phyloP scores from a whole-genome alignment of 2,329 filamentous ascomycete species.

The Talaromyces sp. region DNA sequence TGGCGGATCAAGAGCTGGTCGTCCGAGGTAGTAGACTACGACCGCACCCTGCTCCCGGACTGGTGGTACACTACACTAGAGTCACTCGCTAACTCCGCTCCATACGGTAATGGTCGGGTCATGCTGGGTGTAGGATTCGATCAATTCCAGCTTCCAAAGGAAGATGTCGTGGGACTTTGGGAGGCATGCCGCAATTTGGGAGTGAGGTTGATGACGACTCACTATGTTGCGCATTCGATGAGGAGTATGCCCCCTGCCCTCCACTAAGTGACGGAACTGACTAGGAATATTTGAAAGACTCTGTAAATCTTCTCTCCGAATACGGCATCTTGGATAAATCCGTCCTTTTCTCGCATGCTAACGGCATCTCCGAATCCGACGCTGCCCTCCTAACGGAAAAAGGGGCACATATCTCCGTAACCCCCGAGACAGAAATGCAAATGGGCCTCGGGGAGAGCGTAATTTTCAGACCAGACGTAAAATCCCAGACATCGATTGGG shows the following conservation, averaged over 20 bases:
- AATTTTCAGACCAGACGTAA: background rate
- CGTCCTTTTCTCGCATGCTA: slow-evolving; percentile 7
- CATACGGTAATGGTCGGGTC: background rate
- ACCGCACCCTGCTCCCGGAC: background rate
- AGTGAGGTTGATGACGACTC: slow-evolving; percentile 3
- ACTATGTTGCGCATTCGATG: background rate
- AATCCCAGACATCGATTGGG: background rate
- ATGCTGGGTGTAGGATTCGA: background rate
- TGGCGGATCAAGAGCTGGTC: background rate
- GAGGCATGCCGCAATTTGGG: background rate
- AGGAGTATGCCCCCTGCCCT: background rate
- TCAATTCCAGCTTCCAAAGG: background rate
- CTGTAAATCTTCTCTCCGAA: background rate
- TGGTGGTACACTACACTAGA: background rate
- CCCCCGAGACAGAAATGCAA: slow-evolving; percentile 8
- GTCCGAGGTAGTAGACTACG: background rate
- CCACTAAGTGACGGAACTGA: background rate
- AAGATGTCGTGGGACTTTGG: background rate
- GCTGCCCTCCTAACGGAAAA: background rate
- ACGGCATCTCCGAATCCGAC: background rate
- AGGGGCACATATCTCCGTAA: background rate
- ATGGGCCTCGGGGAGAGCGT: background rate
- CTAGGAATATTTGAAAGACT: background rate
- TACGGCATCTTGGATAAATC: background rate
- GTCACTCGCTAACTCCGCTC: background rate